phyloP scores from a whole-genome alignment of 2,329 filamentous ascomycete species.

The Fusarium drepaniforme region DNA sequence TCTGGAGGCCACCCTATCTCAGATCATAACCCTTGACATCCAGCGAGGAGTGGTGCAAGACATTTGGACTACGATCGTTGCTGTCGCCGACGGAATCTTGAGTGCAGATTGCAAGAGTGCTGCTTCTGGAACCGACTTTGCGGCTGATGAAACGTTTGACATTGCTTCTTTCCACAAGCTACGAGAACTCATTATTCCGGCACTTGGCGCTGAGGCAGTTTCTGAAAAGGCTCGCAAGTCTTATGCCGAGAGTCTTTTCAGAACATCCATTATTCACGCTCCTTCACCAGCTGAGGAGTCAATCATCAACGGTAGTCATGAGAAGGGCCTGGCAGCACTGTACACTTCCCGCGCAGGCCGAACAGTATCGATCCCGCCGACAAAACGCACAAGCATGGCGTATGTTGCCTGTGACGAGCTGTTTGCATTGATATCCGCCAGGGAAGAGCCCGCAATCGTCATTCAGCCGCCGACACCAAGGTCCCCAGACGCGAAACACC shows the following conservation, averaged over 20 bases:
- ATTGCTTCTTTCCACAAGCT: slow-evolving; percentile 79
- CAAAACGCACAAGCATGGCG: slow-evolving; percentile 76
- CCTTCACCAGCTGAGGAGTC: slow-evolving; percentile 67
- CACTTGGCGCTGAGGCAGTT: slow-evolving; percentile 75
- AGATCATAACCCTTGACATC: slow-evolving; percentile 64
- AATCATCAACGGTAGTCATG: slow-evolving; percentile 60
- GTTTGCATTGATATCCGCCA: slow-evolving; percentile 72
- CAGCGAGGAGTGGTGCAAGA: slow-evolving; percentile 60
- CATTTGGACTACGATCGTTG: slow-evolving; percentile 79
- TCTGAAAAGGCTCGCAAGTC: slow-evolving; percentile 74
- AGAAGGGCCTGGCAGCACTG: slow-evolving; percentile 68
- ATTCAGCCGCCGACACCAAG: slow-evolving; percentile 61
- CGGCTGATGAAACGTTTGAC: slow-evolving; percentile 84
- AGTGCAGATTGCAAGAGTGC: slow-evolving; percentile 69
- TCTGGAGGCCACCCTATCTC: slow-evolving; percentile 73
- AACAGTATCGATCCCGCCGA: slow-evolving; percentile 76
- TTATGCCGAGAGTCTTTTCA: slow-evolving; percentile 83
- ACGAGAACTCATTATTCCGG: slow-evolving; percentile 78
- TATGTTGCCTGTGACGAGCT: slow-evolving; percentile 87
- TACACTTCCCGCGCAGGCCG: slow-evolving; percentile 76
- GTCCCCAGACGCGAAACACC: slow-evolving; percentile 48
- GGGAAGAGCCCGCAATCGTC: slow-evolving; percentile 48
- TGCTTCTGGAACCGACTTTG: slow-evolving; percentile 61
- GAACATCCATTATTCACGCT: slow-evolving; percentile 83
- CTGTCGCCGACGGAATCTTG: slow-evolving; percentile 76